Conservation (phyloP, 2,329 filamentous ascomycete genomes). For the Helotiales sp. region DNA sequence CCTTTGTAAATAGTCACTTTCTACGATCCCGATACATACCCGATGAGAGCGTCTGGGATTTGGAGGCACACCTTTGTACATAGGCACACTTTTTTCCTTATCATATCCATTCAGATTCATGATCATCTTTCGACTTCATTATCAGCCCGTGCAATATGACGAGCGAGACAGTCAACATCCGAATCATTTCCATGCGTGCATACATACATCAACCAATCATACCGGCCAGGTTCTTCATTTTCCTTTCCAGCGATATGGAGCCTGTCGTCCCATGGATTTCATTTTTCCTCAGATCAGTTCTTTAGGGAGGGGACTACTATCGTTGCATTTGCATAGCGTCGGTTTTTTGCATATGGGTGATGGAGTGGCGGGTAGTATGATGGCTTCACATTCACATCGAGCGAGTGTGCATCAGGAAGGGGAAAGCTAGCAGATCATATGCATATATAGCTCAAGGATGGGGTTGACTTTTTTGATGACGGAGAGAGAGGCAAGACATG, state of each 20-base stretch:
- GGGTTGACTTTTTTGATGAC: background rate
- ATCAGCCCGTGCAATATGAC: slow-evolving; percentile 19
- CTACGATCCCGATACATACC: slow-evolving; percentile 14
- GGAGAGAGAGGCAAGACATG: background rate
- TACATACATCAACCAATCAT: slow-evolving; percentile 16
- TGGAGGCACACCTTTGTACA: slow-evolving; percentile 12
- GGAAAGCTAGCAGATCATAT: slow-evolving; percentile 4
- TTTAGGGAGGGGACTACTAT: slow-evolving; percentile 17
- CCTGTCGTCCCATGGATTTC: background rate
- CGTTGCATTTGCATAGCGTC: slow-evolving; percentile 36
- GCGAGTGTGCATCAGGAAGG: background rate
- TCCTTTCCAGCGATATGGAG: background rate
- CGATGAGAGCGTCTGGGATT: background rate
- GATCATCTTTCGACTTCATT: slow-evolving; percentile 22
- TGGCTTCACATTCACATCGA: background rate
- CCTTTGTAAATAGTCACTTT: slow-evolving; percentile 35
- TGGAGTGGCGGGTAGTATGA: slow-evolving; percentile 1
- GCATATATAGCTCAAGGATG: background rate
- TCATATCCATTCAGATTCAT: slow-evolving; percentile 23
- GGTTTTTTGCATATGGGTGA: slow-evolving; percentile 34
- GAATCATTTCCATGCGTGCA: slow-evolving; percentile 19
- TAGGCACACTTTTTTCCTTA: slow-evolving; percentile 19
- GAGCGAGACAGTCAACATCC: slow-evolving; percentile 1
- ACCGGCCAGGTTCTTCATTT: slow-evolving; percentile 19
- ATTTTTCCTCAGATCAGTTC: background rate